Evolutionary conservation across 768 basidiomycete species (phyloP), one percentile per base, ranked within the genome.

Genomic region (Boletales sp.): DNA sequence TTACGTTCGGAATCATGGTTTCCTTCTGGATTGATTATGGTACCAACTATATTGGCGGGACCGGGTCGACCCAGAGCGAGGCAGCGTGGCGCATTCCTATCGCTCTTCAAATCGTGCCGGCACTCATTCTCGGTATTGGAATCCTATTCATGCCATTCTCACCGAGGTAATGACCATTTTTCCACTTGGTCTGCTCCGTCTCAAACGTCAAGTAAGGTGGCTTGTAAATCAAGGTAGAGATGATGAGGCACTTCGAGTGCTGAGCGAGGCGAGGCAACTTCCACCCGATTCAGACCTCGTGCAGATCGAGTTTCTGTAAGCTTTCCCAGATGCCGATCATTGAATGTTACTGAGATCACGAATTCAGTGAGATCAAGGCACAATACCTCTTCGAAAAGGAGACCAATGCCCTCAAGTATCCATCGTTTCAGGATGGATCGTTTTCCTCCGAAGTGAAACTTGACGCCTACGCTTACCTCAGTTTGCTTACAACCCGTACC

Each of bases 141-240:
- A 83, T 87, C 37, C 48, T 85, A 42, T 89, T 84, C 65, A 83
- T 90, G 80, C 89, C 89, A 2, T 87, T 86, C 71, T 87, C 85
- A 17, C 89, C 89, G 14, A 72, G 86, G 79, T 81, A 64, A 33
- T 67, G 5, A 54, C 18, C 35, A n/a, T 21, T 18, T 21, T n/a
- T 3, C 8, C 4, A 45, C 12, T 31, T 38, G 38, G 56, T 31
- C 14, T 37, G 14, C 36, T 37, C n/a, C 15, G 36, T 6, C n/a
- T 37, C 14, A 37, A n/a, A 37, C 4, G 12, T 15, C 5, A 13
- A 3, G 3, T 41, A 21, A 82, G 84, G 57, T 87, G 85, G 85
- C 75, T 91, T n/a, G 78, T 91, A 46, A 85, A 87, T 58, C 72
- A 83, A 63, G 86, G 85, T 37, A 77, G 87, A 31, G 82, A 90